Evolutionary conservation across 2,329 filamentous ascomycete genomes (phyloP).

Genomic region (Colletotrichum orbiculare): DNA sequence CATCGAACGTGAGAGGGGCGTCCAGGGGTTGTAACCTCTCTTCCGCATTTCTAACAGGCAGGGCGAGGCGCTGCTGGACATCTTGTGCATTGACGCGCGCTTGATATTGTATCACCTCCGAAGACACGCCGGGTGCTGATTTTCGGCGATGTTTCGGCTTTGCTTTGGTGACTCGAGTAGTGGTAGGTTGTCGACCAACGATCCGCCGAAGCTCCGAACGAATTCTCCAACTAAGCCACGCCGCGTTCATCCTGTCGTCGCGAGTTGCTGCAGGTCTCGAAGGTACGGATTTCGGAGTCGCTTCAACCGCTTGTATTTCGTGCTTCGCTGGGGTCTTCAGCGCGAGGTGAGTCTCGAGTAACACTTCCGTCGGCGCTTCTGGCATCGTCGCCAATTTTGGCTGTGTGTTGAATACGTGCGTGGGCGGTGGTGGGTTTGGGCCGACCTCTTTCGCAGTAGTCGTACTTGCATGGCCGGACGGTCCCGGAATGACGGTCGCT

Average conservation of each 20-base stretch:
- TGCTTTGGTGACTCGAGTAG: constrained; percentile 7
- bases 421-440: no score
- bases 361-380: no score
- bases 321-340: neutral
- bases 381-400: no score
- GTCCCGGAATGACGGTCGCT: no score
- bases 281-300: constrained; percentile 39
- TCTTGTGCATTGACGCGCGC: neutral
- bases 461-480: no score
- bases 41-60: no score
- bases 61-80: no score
- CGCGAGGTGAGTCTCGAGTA: neutral
- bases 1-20: no score
- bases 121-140: constrained; percentile 51
- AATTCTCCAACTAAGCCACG: constrained; percentile 57
- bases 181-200: constrained; percentile 39
- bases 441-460: no score
- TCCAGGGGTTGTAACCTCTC: no score
- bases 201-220: constrained; percentile 51
- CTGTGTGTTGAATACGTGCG: no score
- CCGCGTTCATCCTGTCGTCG: constrained; percentile 58
- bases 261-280: constrained; percentile 55
- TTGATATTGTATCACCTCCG: neutral
- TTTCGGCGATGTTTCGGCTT: constrained; percentile 51
- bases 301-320: neutral